These are phyloP conservation scores for Quercus engelmannii DNA, from an alignment of 306 rosid genomes.

Conservation along the genomic window DNA sequence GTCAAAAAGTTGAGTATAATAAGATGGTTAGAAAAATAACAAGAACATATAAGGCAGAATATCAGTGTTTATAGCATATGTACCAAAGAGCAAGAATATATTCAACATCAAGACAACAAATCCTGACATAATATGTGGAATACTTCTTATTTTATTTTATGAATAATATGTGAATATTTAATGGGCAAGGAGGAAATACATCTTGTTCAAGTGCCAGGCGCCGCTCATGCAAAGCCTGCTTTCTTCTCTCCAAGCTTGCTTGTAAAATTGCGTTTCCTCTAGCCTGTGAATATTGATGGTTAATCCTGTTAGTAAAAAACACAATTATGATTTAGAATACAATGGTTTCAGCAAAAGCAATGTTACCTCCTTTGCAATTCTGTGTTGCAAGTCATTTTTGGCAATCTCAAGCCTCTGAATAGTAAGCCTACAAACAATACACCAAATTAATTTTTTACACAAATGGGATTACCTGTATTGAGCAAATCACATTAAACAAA, in stretches of 20 bases:
- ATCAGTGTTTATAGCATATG: not conserved
- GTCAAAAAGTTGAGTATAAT: not conserved
- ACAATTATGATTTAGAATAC: slow-evolving; percentile 5
- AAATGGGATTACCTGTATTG: not conserved
- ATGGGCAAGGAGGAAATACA: slow-evolving; percentile 39
- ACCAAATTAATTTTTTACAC: not conserved
- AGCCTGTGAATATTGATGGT: slow-evolving; percentile 50
- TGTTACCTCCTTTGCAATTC: slow-evolving; percentile 94
- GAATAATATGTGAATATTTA: not conserved
- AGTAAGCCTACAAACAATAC: slow-evolving; percentile 59
- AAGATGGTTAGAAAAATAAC: not conserved
- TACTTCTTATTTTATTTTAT: not conserved
- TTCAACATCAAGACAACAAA: not conserved
- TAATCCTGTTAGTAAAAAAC: slow-evolving; percentile 18
- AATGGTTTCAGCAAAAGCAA: slow-evolving; percentile 16
- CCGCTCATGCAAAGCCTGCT: slow-evolving; percentile 98
- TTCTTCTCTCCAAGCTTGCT: slow-evolving; percentile 99
- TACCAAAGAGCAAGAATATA: not conserved
- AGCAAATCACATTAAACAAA: not conserved
- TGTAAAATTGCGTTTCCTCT: slow-evolving; percentile 98
- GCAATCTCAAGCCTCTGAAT: slow-evolving; percentile 97
- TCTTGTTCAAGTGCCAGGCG: slow-evolving; percentile 99
- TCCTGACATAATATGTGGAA: not conserved
- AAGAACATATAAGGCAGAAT: not conserved
- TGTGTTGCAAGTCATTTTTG: slow-evolving; percentile 86